Evolutionary conservation across 2,329 filamentous ascomycete species (phyloP), one percentile per base, ranked within the genome.

Genomic region (Harringtonia lauricola): DNA sequence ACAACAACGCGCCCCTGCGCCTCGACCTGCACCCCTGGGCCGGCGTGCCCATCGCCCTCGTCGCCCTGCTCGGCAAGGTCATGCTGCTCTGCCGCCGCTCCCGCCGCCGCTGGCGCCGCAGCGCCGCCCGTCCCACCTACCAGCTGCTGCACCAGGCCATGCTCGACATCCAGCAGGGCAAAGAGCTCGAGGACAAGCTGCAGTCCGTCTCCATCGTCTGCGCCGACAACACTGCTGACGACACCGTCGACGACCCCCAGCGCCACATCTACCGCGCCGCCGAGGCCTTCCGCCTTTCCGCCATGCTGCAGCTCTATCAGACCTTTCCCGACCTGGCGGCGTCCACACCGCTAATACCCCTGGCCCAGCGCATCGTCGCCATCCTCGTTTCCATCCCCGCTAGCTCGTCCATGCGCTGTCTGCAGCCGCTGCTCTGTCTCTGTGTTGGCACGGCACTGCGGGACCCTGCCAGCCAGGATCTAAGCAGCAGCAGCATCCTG

Each of bases 241-340:
- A 59, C 8, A 62, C 55, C 0, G 59, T 56, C 3, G 58, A n/a
- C n/a, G n/a, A n/a, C n/a, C n/a, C n/a, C n/a, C n/a, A 64, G 33
- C 44, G 50, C 0, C 60, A 66, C 41, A 55, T 66, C 2, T 54
- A 56, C 14, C 48, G 54, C 2, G 60, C 61, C 1, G 62, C 61
- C 2, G 63, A 66, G 36, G 62, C 61, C 0, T 65, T 64, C 34
- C 57, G 59, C 1, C 51, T 66, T 0, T 56, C 59, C 0, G 58
- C 63, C 0, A 45, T 66, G 15, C 50, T 66, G 3, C 63, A 65
- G 30, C 57, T 66, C 2, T 65, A 66, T 47, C 58, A 64, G 39
- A 64, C 62, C 1, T 55, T 55, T 17, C 52, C 53, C 2, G 52
- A 55, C 15, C 44, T 55, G 8, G 24, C 44, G 14, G 29, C n/a